phyloP scores from a whole-genome alignment of 768 basidiomycete species.

The Russula sp. region DNA sequence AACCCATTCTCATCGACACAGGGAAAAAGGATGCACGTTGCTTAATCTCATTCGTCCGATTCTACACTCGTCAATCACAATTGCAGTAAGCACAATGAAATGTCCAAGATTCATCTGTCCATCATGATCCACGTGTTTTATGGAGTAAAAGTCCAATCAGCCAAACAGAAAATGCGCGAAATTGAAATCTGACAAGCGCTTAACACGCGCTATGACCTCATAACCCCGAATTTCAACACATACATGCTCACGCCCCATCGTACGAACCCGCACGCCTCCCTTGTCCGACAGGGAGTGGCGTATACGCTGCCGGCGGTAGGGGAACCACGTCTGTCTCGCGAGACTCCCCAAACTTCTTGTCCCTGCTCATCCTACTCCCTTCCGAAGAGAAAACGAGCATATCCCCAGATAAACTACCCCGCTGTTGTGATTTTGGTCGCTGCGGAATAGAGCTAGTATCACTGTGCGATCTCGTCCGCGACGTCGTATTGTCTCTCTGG shows the following conservation, averaged over 20 bases:
- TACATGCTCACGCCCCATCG: background rate
- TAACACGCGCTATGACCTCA: background rate
- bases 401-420: background rate
- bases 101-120: background rate
- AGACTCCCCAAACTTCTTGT: background rate
- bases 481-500: background rate
- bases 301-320: slow-evolving; percentile 19
- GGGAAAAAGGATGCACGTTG: background rate
- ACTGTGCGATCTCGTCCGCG: background rate
- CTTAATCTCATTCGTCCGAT: background rate
- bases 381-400: background rate
- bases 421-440: background rate
- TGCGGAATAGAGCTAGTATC: background rate
- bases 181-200: background rate
- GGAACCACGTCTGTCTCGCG: background rate
- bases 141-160: too few species aligned
- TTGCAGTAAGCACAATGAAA: background rate
- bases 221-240: background rate
- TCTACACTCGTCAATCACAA: too few species aligned
- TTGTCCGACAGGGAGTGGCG: slow-evolving; percentile 11
- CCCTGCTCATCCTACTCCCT: background rate
- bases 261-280: slow-evolving; percentile 10
- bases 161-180: background rate
- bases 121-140: background rate
- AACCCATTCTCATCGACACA: background rate